These are phyloP conservation scores for bread wheat (Triticum aestivum) DNA, from an alignment of 176 grass and related monocot genomes.

Conservation along the genomic window DNA sequence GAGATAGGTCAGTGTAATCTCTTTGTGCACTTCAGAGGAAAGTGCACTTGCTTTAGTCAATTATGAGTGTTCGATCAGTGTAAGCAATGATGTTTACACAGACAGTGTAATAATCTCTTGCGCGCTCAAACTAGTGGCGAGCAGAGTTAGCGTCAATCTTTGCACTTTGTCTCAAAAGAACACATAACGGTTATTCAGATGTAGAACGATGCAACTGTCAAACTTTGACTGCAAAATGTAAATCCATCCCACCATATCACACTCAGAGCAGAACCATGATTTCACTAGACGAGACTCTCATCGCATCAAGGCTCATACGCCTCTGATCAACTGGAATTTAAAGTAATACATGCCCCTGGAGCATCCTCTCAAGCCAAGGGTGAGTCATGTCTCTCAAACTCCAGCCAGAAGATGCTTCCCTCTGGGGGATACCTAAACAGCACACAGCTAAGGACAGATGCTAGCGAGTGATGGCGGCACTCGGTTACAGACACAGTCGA, in stretches of 20 bases:
- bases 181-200: no score
- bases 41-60: no score
- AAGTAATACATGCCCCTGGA: not conserved
- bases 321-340: not conserved
- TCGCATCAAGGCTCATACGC: not conserved
- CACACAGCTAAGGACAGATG: not conserved
- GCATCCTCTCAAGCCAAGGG: not conserved
- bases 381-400: not conserved
- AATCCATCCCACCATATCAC: not conserved
- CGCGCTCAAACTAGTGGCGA: no score
- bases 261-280: not conserved
- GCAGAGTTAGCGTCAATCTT: no score
- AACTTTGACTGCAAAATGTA: no score
- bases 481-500: slow-evolving; percentile 4
- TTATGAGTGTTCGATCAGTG: no score
- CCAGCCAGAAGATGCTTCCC: not conserved
- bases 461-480: not conserved
- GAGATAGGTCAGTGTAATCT: no score
- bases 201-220: no score
- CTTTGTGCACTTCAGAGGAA: no score
- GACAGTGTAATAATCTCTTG: no score
- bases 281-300: not conserved
- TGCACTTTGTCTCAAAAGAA: no score
- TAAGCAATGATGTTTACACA: no score
- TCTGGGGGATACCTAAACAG: not conserved